A percentile compares a stretch with the other conserved stretches of the same genome.
These are phyloP conservation scores for Glycine latifolia DNA, from an alignment of 306 rosid species.

Conservation along the genomic window DNA sequence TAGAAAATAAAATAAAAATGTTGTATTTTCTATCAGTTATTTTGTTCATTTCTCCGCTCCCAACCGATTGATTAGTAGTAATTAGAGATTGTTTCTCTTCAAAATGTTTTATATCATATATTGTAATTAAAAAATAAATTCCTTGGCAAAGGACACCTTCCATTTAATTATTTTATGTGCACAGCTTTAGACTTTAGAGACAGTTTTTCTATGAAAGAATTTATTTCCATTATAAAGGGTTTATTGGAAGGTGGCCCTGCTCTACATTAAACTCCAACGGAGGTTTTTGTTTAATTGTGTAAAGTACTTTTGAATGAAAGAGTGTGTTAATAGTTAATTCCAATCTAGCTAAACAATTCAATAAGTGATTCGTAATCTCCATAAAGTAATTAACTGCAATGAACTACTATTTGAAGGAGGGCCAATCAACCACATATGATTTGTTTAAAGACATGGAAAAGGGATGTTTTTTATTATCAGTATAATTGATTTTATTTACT, in stretches of 20 bases:
- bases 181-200: background rate
- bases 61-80: no score
- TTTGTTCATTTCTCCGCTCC: no score
- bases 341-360: background rate
- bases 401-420: background rate
- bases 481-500: background rate
- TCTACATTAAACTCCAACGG: background rate
- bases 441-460: background rate
- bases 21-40: background rate
- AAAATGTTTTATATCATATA: background rate
- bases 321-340: background rate
- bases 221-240: background rate
- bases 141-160: background rate
- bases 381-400: background rate
- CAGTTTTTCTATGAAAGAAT: background rate
- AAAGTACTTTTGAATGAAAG: background rate
- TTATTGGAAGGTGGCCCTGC: background rate
- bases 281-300: background rate
- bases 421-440: background rate
- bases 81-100: no score
- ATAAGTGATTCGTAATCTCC: background rate
- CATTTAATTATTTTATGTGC: background rate
- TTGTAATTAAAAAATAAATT: background rate
- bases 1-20: background rate
- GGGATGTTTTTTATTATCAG: background rate